phyloP scores from a whole-genome alignment of 2,329 filamentous ascomycete genomes.

The Aquanectria penicillioides region DNA sequence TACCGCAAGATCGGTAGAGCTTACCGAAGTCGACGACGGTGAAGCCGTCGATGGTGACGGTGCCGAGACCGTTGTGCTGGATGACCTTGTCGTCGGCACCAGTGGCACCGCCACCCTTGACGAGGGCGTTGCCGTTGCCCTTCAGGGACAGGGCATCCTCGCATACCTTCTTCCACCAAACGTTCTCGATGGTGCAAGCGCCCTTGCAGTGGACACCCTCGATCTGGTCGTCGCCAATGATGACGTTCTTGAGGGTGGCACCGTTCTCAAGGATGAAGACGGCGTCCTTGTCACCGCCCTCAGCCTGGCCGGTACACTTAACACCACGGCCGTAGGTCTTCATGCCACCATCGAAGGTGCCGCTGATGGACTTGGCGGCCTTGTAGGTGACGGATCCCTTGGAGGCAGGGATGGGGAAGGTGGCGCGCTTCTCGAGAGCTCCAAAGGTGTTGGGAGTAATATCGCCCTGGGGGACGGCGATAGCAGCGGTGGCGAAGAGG shows the following conservation, averaged over 20 bases:
- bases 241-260: slow-evolving; percentile 56
- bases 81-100: slow-evolving; percentile 51
- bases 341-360: slow-evolving; percentile 45
- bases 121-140: slow-evolving; percentile 51
- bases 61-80: slow-evolving; percentile 56
- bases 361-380: slow-evolving; percentile 28
- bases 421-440: slow-evolving; percentile 37
- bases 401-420: slow-evolving; percentile 37
- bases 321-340: slow-evolving; percentile 52
- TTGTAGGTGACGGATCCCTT: slow-evolving; percentile 41
- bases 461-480: slow-evolving; percentile 36
- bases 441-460: slow-evolving; percentile 40
- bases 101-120: slow-evolving; percentile 52
- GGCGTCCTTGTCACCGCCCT: slow-evolving; percentile 52
- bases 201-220: slow-evolving; percentile 59
- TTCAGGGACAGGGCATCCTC: slow-evolving; percentile 45
- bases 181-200: slow-evolving; percentile 53
- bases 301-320: slow-evolving; percentile 53
- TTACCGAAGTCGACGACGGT: slow-evolving; percentile 60
- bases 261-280: slow-evolving; percentile 54
- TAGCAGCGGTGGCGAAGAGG: slow-evolving; percentile 31
- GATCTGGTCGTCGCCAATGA: slow-evolving; percentile 56
- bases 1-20: slow-evolving; percentile 42
- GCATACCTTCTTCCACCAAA: slow-evolving; percentile 61
- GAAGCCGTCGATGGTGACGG: slow-evolving; percentile 53